phyloP scores from a whole-genome alignment of 805 yeast species.

The Candida suzukii region DNA sequence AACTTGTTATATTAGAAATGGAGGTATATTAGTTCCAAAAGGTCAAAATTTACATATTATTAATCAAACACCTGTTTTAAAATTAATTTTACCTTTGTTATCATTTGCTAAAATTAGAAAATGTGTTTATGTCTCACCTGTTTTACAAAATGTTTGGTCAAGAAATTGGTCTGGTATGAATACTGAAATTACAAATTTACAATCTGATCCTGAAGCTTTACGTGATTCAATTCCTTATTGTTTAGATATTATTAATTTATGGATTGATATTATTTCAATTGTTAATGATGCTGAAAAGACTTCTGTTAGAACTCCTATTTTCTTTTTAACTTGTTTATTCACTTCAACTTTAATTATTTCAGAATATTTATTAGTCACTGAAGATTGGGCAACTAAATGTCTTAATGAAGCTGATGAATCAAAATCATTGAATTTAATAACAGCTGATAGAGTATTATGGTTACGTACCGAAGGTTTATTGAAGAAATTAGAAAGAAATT shows the following conservation, averaged over 20 bases:
- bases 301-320: constrained; percentile 68
- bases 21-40: constrained; percentile 53
- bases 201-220: constrained; percentile 53
- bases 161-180: constrained; percentile 70
- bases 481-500: constrained; percentile 51
- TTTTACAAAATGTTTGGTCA: constrained; percentile 51
- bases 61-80: constrained; percentile 47
- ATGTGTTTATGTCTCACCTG: constrained; percentile 54
- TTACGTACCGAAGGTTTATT: constrained; percentile 53
- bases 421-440: constrained; percentile 10
- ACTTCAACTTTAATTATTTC: constrained; percentile 56
- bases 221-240: constrained; percentile 57
- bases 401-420: constrained; percentile 6
- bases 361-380: constrained; percentile 53
- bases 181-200: constrained; percentile 35
- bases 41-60: constrained; percentile 42
- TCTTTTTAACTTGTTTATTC: constrained; percentile 64
- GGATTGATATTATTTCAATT: constrained; percentile 68
- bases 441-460: constrained; percentile 57
- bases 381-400: constrained; percentile 39
- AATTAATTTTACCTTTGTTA: constrained; percentile 59
- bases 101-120: constrained; percentile 62
- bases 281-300: constrained; percentile 59
- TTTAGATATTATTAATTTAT: constrained; percentile 52
- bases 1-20: constrained; percentile 48